Percentiles rank a stretch among this genome's conserved stretches.
phyloP scores from a whole-genome alignment of 2,329 filamentous ascomycete genomes.

The Helotiales sp. region DNA sequence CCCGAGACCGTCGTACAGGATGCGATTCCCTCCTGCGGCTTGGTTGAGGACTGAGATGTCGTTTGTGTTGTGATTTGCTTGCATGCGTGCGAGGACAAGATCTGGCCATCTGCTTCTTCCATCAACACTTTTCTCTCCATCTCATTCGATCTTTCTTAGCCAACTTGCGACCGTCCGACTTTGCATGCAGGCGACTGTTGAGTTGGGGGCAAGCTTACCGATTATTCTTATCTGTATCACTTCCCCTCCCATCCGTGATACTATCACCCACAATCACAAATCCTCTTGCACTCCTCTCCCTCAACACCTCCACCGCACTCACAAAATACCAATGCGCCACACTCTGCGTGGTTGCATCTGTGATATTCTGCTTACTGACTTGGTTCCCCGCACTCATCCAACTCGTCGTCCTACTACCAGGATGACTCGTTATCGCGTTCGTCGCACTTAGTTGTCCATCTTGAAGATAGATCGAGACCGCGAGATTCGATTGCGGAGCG shows the following conservation, averaged over 20 bases:
- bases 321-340: slow-evolving; percentile 56
- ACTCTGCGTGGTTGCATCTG: slow-evolving; percentile 36
- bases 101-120: slow-evolving; percentile 52
- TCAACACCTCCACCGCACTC: slow-evolving; percentile 58
- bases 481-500: slow-evolving; percentile 51
- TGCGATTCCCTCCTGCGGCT: slow-evolving; percentile 67
- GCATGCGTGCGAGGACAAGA: slow-evolving; percentile 52
- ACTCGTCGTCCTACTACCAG: slow-evolving; percentile 62
- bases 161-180: no score
- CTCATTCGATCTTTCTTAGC: background rate
- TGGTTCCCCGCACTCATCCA: slow-evolving; percentile 60
- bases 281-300: slow-evolving; percentile 42
- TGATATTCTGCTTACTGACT: slow-evolving; percentile 49
- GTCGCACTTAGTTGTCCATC: slow-evolving; percentile 50
- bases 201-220: slow-evolving; percentile 34
- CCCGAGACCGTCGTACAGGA: slow-evolving; percentile 61
- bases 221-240: slow-evolving; percentile 59
- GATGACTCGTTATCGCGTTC: slow-evolving; percentile 61
- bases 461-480: slow-evolving; percentile 58
- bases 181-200: no score
- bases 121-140: background rate
- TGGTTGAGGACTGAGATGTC: slow-evolving; percentile 62
- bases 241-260: slow-evolving; percentile 68
- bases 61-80: slow-evolving; percentile 43
- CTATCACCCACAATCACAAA: slow-evolving; percentile 62